Evolutionary conservation across 1,284 basidiomycete genomes (phyloP), one percentile per base, ranked within the genome.

Genomic region (Agaricales sp.): DNA sequence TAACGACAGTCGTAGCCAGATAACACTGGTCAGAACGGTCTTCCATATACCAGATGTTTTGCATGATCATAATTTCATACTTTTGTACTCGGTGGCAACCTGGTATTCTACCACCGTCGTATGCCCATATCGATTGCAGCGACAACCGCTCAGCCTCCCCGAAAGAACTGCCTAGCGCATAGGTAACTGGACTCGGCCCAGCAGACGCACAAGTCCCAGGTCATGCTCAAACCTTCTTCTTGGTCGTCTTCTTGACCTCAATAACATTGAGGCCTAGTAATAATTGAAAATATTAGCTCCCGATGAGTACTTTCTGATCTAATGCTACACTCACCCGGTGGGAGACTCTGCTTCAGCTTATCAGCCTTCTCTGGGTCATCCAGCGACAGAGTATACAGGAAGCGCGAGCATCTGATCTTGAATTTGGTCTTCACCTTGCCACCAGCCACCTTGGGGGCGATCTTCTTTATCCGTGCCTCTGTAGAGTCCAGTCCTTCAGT

Each of bases 311-410:
- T 19, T 24, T 41, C 20, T 4, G 22, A 45, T 48, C 2, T 30
- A 3, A 21, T 20, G 19, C 2, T 41, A 21, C 48, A 73, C 87
- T 60, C 62, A 93, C 93, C 89, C 65, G 96, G 95, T 53, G 95
- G 95, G 49, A 99, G 78, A 63, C 85, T 88, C 75, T 92, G 90
- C 77, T 88, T 85, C 62, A 99, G 84, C 80, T 98, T 99, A 68
- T 96, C 92, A 45, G 96, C 96, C 81, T 98, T 98, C 72, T 97
- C 93, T 63, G 88, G 80, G 74, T 99, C 96, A 66, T 94, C 86
- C 64, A 99, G 74, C 56, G 86, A 82, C 59, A 99, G 82, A 24
- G 96, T 99, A 86, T 99, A 99, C 57, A 99, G 87, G 75, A 95
- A 97, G 65, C 88, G 81, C 55, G 90, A 89, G 77, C 94, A 97